These are phyloP conservation scores for Takashimella koratensis DNA, from an alignment of 1,284 basidiomycete species.

Conservation along the genomic window DNA sequence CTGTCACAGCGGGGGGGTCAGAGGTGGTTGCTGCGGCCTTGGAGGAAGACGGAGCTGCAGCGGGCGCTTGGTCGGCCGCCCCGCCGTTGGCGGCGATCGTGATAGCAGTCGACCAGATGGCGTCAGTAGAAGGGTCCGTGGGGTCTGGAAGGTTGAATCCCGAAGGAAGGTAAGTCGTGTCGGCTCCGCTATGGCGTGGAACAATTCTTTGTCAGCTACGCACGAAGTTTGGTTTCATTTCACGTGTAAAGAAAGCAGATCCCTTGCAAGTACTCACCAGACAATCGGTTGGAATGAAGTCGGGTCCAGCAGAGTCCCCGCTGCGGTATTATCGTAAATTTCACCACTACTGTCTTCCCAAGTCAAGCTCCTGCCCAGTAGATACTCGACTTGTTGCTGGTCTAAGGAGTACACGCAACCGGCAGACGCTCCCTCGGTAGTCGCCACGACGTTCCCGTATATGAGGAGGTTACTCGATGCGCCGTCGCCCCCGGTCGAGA, in stretches of 20 bases:
- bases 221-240: no score
- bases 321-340: slow-evolving; percentile 2
- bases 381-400: neutral
- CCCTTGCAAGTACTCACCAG: neutral
- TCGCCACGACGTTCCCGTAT: neutral
- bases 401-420: neutral
- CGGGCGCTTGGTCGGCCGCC: neutral
- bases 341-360: slow-evolving; percentile 3
- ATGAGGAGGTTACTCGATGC: neutral
- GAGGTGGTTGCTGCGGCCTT: neutral
- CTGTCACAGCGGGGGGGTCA: no score
- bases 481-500: neutral
- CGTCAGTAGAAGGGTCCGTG: neutral
- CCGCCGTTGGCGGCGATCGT: neutral
- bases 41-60: neutral
- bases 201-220: no score
- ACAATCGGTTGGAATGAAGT: neutral
- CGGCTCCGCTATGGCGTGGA: neutral
- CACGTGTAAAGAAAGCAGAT: no score
- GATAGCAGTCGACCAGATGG: neutral
- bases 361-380: slow-evolving; percentile 2
- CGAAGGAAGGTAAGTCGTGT: neutral
- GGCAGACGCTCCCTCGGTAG: neutral
- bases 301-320: neutral
- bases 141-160: slow-evolving; percentile 1